phyloP scores from a whole-genome alignment of 2,329 filamentous ascomycete species.

The Colletotrichum sp. region DNA sequence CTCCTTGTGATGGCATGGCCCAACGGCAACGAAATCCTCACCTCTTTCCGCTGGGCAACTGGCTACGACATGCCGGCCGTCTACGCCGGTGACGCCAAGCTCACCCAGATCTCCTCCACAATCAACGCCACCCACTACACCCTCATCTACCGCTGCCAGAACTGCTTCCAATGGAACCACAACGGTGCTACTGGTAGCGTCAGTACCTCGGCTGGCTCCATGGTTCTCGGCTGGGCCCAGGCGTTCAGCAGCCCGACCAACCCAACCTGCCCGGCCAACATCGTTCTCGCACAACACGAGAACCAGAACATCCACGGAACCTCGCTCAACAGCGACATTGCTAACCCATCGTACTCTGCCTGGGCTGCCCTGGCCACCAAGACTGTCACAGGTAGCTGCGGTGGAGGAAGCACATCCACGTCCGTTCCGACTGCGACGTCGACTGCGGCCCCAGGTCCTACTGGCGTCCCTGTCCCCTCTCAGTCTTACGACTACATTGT shows the following conservation, averaged over 20 bases:
- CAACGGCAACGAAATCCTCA: slow-evolving; percentile 56
- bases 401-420: slow-evolving; percentile 30
- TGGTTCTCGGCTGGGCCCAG: slow-evolving; percentile 63
- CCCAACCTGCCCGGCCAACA: slow-evolving; percentile 45
- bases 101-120: slow-evolving; percentile 64
- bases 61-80: slow-evolving; percentile 64
- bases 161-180: slow-evolving; percentile 60
- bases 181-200: slow-evolving; percentile 47
- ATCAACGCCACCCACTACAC: slow-evolving; percentile 65
- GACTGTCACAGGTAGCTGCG: slow-evolving; percentile 39
- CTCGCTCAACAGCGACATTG: slow-evolving; percentile 37
- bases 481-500: slow-evolving; percentile 67
- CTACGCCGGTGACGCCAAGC: slow-evolving; percentile 66
- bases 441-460: slow-evolving; percentile 26
- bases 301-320: slow-evolving; percentile 56
- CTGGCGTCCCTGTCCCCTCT: slow-evolving; percentile 36
- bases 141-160: slow-evolving; percentile 69
- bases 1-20: slow-evolving; percentile 66
- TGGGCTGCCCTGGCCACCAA: slow-evolving; percentile 52
- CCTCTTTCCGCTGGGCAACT: slow-evolving; percentile 61
- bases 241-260: slow-evolving; percentile 48
- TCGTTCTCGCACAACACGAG: slow-evolving; percentile 59
- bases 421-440: slow-evolving; percentile 25
- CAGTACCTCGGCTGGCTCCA: slow-evolving; percentile 46
- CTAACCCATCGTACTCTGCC: slow-evolving; percentile 44